Conservation (phyloP, 768 basidiomycete species). For the Daedaleopsis sinensis region DNA sequence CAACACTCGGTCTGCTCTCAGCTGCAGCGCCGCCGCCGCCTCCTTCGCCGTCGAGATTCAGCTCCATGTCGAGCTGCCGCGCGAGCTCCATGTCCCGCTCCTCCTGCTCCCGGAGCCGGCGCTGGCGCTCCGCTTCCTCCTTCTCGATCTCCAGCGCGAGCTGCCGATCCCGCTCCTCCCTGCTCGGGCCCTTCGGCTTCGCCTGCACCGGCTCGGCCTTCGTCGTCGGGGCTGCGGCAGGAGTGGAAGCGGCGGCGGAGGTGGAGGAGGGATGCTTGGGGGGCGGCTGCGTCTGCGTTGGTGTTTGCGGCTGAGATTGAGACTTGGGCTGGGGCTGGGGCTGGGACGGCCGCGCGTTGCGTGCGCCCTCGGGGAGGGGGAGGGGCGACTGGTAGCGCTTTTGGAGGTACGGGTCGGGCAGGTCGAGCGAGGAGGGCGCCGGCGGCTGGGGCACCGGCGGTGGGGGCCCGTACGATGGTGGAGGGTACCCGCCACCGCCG, state of each 20-base stretch:
- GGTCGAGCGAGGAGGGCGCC: constrained; percentile 18
- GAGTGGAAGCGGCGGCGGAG: background rate
- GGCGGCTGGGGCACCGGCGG: background rate
- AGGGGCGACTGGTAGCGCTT: constrained; percentile 57
- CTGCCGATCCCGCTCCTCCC: constrained; percentile 24
- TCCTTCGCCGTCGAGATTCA: constrained; percentile 40
- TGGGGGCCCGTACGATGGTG: too few relatives aligned
- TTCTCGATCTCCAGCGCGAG: constrained; percentile 23
- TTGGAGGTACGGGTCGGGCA: constrained; percentile 47
- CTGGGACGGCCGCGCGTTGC: constrained; percentile 16
- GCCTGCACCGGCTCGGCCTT: background rate
- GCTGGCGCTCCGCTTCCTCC: constrained; percentile 50
- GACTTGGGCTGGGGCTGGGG: background rate
- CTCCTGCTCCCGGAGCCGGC: constrained; percentile 37
- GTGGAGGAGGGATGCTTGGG: constrained; percentile 2
- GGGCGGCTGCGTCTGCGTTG: background rate
- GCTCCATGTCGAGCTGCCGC: constrained; percentile 53
- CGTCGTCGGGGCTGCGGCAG: background rate
- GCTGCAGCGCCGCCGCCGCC: background rate
- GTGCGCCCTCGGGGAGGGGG: constrained; percentile 47
- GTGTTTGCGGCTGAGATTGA: background rate
- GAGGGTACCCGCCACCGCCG: background rate
- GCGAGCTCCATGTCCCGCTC: constrained; percentile 50
- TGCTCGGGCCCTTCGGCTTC: constrained; percentile 5
- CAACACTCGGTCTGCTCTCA: background rate